Evolutionary conservation across 2,329 filamentous ascomycete genomes (phyloP).

Genomic region (Phyllosticta citrichinensis): DNA sequence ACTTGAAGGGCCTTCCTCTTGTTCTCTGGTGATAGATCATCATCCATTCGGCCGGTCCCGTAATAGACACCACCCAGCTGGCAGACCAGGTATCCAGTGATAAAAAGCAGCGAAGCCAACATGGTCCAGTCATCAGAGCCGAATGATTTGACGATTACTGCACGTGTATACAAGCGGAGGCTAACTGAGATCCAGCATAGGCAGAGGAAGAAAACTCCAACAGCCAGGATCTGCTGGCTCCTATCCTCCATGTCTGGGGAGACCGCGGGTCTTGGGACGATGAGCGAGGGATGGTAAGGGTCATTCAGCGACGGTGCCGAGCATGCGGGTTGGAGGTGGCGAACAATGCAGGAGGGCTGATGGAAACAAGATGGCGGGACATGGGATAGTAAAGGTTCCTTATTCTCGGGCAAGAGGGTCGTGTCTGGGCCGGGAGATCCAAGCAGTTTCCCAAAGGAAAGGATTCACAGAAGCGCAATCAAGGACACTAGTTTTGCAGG

Average conservation of each 20-base stretch:
- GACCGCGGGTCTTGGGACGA: neutral
- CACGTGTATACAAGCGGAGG: conserved; percentile 29
- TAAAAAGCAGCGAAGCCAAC: conserved; percentile 28
- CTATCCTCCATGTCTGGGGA: conserved; percentile 14
- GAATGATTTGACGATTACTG: conserved; percentile 27
- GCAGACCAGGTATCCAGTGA: conserved; percentile 30
- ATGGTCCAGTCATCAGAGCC: conserved; percentile 34
- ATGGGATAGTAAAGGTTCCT: neutral
- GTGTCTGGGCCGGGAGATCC: neutral
- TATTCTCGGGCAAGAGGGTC: neutral
- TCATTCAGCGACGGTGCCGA: neutral
- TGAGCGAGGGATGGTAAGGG: neutral
- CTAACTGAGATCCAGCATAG: conserved; percentile 28
- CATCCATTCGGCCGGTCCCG: conserved; percentile 30
- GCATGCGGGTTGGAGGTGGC: neutral
- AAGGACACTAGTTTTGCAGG: neutral
- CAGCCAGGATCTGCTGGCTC: conserved; percentile 17
- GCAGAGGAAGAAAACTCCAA: conserved; percentile 28
- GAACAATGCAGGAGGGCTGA: neutral
- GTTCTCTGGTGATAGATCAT: conserved; percentile 22
- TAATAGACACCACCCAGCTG: conserved; percentile 30
- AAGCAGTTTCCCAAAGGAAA: neutral
- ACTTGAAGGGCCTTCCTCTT: conserved; percentile 21
- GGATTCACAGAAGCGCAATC: neutral
- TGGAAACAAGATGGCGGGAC: neutral